These are phyloP conservation scores for Ulmus americana DNA, from an alignment of 331 rosid genomes.

Conservation along the genomic window DNA sequence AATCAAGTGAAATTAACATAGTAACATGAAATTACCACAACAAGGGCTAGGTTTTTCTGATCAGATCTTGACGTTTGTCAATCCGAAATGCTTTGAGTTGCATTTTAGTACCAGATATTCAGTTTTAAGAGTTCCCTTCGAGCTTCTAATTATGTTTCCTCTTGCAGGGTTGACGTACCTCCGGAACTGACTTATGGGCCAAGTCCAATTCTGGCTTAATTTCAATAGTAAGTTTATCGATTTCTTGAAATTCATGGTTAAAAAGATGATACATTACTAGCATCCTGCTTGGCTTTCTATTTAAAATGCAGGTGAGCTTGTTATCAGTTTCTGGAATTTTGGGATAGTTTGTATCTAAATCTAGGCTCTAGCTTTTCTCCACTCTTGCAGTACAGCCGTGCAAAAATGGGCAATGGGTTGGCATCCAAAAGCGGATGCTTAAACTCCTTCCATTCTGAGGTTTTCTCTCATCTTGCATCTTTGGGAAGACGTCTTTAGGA, in stretches of 20 bases:
- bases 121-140: background rate
- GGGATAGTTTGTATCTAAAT: background rate
- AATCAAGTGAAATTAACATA: background rate
- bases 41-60: background rate
- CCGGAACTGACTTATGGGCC: conserved; percentile 40
- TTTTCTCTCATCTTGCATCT: background rate
- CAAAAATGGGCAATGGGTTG: background rate
- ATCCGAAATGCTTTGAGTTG: background rate
- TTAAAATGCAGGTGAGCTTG: background rate
- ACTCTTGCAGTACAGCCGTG: background rate
- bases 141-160: background rate
- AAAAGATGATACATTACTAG: background rate
- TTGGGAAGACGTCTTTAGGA: background rate
- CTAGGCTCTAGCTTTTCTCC: background rate
- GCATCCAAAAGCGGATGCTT: background rate
- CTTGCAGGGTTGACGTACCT: conserved; percentile 27
- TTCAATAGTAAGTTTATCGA: background rate
- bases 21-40: background rate
- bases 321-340: background rate
- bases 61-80: background rate
- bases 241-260: background rate
- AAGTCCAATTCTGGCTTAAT: conserved; percentile 40
- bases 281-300: background rate
- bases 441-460: background rate
- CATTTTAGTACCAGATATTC: background rate